Percentiles rank a stretch among this genome's conserved stretches.
Conservation (phyloP, 805 yeast genomes). For the Yarrowia sp. region DNA sequence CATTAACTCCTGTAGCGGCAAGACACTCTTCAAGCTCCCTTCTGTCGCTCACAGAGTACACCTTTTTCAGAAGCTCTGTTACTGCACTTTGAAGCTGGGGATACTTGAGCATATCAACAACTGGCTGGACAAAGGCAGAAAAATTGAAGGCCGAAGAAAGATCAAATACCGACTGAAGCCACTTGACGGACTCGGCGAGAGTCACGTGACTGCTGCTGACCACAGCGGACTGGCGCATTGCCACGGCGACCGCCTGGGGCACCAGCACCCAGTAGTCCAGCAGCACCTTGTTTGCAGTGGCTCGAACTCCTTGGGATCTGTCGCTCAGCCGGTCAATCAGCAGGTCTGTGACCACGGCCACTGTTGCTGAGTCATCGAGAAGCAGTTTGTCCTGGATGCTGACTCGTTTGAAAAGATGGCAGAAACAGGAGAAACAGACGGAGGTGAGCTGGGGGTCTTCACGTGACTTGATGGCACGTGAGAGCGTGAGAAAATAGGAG, state of each 20-base stretch:
- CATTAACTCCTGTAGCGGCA: neutral
- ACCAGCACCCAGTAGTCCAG: constrained; percentile 51
- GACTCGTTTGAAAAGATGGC: constrained; percentile 56
- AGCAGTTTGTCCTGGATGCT: constrained; percentile 52
- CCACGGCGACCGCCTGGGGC: constrained; percentile 44
- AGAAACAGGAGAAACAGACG: constrained; percentile 54
- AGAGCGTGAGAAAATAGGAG: constrained; percentile 9
- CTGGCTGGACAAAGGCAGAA: constrained; percentile 48
- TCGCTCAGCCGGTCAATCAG: constrained; percentile 50
- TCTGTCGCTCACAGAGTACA: constrained; percentile 10
- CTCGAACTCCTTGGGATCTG: constrained; percentile 44
- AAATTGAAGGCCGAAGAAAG: constrained; percentile 46
- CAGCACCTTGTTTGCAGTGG: constrained; percentile 48
- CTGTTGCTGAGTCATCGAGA: constrained; percentile 48
- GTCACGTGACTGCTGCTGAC: constrained; percentile 48
- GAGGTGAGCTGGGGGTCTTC: constrained; percentile 42
- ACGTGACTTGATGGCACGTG: constrained; percentile 40
- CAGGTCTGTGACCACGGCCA: constrained; percentile 44
- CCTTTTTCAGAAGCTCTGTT: neutral
- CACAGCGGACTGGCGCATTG: constrained; percentile 49
- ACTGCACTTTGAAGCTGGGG: constrained; percentile 15
- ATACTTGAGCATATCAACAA: constrained; percentile 47
- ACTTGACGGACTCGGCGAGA: constrained; percentile 36
- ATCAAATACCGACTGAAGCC: constrained; percentile 46
- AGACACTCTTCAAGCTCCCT: constrained; percentile 20